Evolutionary conservation across 2,329 filamentous ascomycete species (phyloP).

Genomic region (Geosmithia putterillii): DNA sequence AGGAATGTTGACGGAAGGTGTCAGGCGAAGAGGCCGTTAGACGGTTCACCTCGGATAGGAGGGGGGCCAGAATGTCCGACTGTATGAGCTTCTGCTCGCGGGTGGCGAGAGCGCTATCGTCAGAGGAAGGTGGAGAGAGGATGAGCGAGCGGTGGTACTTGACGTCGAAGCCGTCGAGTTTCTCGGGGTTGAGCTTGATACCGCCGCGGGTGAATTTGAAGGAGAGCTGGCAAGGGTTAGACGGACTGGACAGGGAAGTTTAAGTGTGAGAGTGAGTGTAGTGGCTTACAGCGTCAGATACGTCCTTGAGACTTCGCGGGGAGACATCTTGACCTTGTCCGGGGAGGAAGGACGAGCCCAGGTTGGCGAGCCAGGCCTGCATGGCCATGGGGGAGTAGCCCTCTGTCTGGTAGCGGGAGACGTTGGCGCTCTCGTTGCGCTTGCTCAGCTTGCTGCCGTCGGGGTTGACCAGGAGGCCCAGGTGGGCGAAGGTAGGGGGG

Average conservation of each 20-base stretch:
- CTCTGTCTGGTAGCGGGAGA: slow-evolving; percentile 35
- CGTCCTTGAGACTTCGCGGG: slow-evolving; percentile 45
- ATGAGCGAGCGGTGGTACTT: slow-evolving; percentile 1
- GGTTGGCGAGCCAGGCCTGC: slow-evolving; percentile 72
- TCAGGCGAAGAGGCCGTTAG: background rate
- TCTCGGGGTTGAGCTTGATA: slow-evolving; percentile 68
- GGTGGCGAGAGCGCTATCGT: background rate
- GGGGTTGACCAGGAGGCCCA: slow-evolving; percentile 59
- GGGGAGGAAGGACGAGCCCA: slow-evolving; percentile 28
- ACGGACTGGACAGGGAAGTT: background rate
- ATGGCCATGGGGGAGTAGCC: slow-evolving; percentile 36
- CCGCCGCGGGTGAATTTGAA: slow-evolving; percentile 88
- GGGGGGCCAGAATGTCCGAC: background rate
- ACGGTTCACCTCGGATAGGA: background rate
- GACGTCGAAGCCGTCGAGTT: slow-evolving; percentile 55
- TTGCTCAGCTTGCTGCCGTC: slow-evolving; percentile 78
- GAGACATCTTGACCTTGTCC: slow-evolving; percentile 9
- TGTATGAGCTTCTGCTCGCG: background rate
- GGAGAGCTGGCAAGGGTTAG: slow-evolving; percentile 48
- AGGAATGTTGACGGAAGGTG: background rate
- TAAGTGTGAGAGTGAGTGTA: background rate
- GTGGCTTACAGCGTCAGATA: slow-evolving; percentile 51
- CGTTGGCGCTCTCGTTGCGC: slow-evolving; percentile 45
- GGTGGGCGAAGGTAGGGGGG: slow-evolving; percentile 65
- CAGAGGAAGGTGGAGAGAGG: background rate